phyloP scores from a whole-genome alignment of 1,139 yeast genomes.

The Taphrina communis region DNA sequence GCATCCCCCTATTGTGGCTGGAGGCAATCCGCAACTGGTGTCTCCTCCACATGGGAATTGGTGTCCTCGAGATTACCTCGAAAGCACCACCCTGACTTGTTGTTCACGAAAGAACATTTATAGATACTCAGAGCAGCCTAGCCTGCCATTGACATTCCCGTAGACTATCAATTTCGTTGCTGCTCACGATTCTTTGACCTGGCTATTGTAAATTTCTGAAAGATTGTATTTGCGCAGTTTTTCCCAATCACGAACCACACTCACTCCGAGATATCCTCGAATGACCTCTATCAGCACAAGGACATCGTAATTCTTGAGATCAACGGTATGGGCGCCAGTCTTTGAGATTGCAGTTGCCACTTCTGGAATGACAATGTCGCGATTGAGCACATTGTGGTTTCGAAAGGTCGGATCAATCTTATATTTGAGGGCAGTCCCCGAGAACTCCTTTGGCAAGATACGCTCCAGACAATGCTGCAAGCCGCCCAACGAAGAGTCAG shows the following conservation, averaged over 20 bases:
- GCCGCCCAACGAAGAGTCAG: slow-evolving; percentile 58
- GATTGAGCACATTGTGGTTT: slow-evolving; percentile 73
- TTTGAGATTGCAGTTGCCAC: slow-evolving; percentile 76
- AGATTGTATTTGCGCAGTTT: slow-evolving; percentile 63
- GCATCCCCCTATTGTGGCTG: no score
- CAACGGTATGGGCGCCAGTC: slow-evolving; percentile 77
- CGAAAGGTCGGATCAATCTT: slow-evolving; percentile 82
- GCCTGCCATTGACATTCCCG: no score
- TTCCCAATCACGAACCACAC: slow-evolving; percentile 73
- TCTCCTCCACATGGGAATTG: no score
- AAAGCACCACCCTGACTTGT: no score
- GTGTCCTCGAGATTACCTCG: no score
- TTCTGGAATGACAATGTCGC: slow-evolving; percentile 70
- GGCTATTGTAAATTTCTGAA: slow-evolving; percentile 59
- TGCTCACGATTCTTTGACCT: neutral
- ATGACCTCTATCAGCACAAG: slow-evolving; percentile 84
- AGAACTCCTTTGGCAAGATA: slow-evolving; percentile 18
- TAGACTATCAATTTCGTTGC: neutral
- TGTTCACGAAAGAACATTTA: no score
- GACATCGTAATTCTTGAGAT: slow-evolving; percentile 78
- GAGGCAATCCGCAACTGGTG: no score
- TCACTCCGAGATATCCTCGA: slow-evolving; percentile 76
- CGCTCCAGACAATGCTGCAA: slow-evolving; percentile 17
- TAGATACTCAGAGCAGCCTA: no score
- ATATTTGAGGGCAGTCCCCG: slow-evolving; percentile 54